These are phyloP conservation scores for Pleurotus djamor DNA, from an alignment of 768 basidiomycete species.

Conservation along the genomic window DNA sequence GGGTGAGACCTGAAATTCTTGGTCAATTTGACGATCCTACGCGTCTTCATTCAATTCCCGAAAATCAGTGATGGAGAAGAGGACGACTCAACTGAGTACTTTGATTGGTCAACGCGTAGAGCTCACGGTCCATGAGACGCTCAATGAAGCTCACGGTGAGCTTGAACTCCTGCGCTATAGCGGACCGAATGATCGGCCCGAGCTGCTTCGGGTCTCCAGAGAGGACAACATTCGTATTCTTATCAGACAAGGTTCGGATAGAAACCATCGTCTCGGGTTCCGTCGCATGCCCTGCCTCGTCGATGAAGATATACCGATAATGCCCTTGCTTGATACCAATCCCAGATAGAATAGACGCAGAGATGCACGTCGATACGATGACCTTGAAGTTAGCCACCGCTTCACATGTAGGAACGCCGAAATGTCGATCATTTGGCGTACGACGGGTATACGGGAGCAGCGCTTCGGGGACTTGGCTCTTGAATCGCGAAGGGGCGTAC, in stretches of 20 bases:
- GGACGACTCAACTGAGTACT: not conserved
- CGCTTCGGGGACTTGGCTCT: slow-evolving; percentile 40
- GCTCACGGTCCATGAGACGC: slow-evolving; percentile 47
- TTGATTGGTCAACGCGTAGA: slow-evolving; percentile 32
- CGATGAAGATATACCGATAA: slow-evolving; percentile 67
- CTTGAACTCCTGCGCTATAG: slow-evolving; percentile 52
- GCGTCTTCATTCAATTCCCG: not conserved
- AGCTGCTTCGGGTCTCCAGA: slow-evolving; percentile 74
- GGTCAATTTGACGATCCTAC: slow-evolving; percentile 58
- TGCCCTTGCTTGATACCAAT: slow-evolving; percentile 60
- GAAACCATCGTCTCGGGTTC: slow-evolving; percentile 66
- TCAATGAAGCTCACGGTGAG: slow-evolving; percentile 62
- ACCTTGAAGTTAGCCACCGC: slow-evolving; percentile 43
- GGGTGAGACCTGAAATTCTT: slow-evolving; percentile 68
- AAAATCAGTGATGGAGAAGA: slow-evolving; percentile 4
- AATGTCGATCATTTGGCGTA: slow-evolving; percentile 27
- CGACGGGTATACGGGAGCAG: slow-evolving; percentile 34
- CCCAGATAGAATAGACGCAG: slow-evolving; percentile 52
- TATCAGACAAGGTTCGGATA: slow-evolving; percentile 57
- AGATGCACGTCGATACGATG: slow-evolving; percentile 65
- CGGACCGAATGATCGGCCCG: slow-evolving; percentile 64
- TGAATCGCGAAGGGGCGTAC: slow-evolving; percentile 49
- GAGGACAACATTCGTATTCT: slow-evolving; percentile 54
- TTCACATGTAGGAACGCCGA: slow-evolving; percentile 26
- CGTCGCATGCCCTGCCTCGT: slow-evolving; percentile 73